Percentiles rank a stretch among this genome's conserved stretches.
Conservation (phyloP, 1,284 basidiomycete genomes). For the Trametes polyzona region DNA sequence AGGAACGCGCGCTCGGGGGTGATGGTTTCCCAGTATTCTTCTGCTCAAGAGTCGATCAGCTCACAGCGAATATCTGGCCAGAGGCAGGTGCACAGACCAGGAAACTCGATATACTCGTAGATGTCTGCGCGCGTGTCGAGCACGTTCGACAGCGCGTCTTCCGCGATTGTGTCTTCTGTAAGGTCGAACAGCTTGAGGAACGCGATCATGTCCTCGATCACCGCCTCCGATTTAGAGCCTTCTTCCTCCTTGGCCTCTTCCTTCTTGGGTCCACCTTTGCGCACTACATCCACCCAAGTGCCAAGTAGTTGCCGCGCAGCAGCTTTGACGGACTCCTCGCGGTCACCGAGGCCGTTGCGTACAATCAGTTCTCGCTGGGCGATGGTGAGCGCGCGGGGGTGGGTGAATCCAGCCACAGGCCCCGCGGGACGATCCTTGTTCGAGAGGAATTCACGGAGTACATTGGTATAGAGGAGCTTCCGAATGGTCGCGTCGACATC, state of each 20-base stretch:
- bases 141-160: constrained; percentile 68
- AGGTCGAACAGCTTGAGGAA: constrained; percentile 73
- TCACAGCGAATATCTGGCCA: too few relatives aligned
- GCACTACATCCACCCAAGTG: constrained; percentile 70
- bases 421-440: constrained; percentile 17
- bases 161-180: constrained; percentile 58
- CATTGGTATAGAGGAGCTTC: constrained; percentile 77
- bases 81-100: constrained; percentile 54
- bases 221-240: constrained; percentile 16
- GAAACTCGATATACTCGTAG: constrained; percentile 71
- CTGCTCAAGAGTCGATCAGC: constrained; percentile 40
- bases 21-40: constrained; percentile 77
- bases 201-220: constrained; percentile 46
- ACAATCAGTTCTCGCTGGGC: constrained; percentile 81
- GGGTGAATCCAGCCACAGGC: constrained; percentile 55
- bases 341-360: constrained; percentile 85
- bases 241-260: constrained; percentile 53
- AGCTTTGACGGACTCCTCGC: constrained; percentile 81
- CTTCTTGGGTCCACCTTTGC: constrained; percentile 41
- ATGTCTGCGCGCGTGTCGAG: constrained; percentile 65
- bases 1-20: constrained; percentile 87
- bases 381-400: constrained; percentile 73
- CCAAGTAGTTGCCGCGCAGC: constrained; percentile 82
- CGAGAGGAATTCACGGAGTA: constrained; percentile 48
- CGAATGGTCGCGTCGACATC: constrained; percentile 87